Base-by-base conservation (phyloP, 768 basidiomycete species). In the Termitomyces sp. region DNA sequence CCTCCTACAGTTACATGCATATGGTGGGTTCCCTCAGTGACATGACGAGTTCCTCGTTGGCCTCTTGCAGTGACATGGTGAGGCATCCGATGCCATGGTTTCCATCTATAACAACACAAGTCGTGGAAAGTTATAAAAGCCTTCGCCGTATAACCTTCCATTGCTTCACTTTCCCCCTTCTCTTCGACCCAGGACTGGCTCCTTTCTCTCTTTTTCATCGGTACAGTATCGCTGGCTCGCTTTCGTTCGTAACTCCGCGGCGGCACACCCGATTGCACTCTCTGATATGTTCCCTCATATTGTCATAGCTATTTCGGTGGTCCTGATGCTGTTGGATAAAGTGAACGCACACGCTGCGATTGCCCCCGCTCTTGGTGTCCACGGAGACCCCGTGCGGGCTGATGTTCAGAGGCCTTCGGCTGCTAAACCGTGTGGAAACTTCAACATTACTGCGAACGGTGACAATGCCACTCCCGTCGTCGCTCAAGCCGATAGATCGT, bases 401-500 rank as follows among this genome's bases (percentile, higher is more conserved):
- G 68, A 77, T 50, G 74, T 73, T 46, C 31, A 48, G 28, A n/a
- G 46, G 5, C 54, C 54, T 10, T 41, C 54, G n/a, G 40, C 44
- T 68, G 61, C 57, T 14, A 63, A 60, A 31, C 73, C 74, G 0
- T 83, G 81, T 62, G 81, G 81, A 38, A 70, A 63, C 1, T 65
- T 73, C 37, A 70, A 76, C 64, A 69, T 81, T 48, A 72, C 76
- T 21, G 54, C 67, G 19, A 70, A 65, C 46, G 57, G 82, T 55
- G 73, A 73, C 53, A 65, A 68, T 10, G 73, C 78, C 4, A 72
- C 70, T 3, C 68, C 70, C 8, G 69, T 75, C 11, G 60, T 63
- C n/a, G 73, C 71, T 17, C 66, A 66, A n/a, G 70, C 74, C 21
- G 70, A 78, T 49, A 79, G 79, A 33, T 57, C 71, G 0, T 76